A percentile compares a stretch with the other conserved stretches of the same genome.
Evolutionary conservation across 768 basidiomycete genomes (phyloP).

Genomic region (Tricholoma bakamatsutake): DNA sequence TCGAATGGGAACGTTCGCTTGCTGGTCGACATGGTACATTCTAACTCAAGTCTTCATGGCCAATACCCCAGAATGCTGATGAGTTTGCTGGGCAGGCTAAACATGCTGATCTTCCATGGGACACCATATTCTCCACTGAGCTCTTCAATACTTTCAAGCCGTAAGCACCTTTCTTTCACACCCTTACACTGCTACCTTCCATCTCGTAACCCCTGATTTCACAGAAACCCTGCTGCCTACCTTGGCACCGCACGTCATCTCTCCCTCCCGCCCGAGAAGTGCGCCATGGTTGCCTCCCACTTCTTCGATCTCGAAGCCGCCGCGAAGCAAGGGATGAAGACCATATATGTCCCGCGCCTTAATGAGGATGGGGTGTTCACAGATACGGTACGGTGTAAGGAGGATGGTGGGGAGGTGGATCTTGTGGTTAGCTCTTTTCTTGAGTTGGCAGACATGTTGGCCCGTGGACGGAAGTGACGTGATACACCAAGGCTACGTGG

Average conservation of each 20-base stretch:
- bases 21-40: constrained; percentile 54
- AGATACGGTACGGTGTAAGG: constrained; percentile 33
- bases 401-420: constrained; percentile 56
- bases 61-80: background rate
- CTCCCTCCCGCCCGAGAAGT: constrained; percentile 38
- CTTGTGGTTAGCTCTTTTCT: constrained; percentile 44
- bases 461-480: background rate
- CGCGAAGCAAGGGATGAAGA: constrained; percentile 44
- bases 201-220: background rate
- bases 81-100: constrained; percentile 40
- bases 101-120: constrained; percentile 57
- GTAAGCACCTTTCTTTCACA: constrained; percentile 29
- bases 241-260: constrained; percentile 44
- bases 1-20: constrained; percentile 63
- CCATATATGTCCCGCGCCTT: constrained; percentile 51
- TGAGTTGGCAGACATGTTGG: constrained; percentile 33
- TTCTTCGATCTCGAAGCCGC: constrained; percentile 51
- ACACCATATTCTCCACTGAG: constrained; percentile 54
- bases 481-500: background rate
- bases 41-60: background rate
- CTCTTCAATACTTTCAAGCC: constrained; percentile 62
- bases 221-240: constrained; percentile 49
- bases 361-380: constrained; percentile 33
- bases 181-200: no score
- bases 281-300: constrained; percentile 66